Evolutionary conservation across 2,329 filamentous ascomycete species (phyloP).

Genomic region (Coniochaeta hoffmannii): DNA sequence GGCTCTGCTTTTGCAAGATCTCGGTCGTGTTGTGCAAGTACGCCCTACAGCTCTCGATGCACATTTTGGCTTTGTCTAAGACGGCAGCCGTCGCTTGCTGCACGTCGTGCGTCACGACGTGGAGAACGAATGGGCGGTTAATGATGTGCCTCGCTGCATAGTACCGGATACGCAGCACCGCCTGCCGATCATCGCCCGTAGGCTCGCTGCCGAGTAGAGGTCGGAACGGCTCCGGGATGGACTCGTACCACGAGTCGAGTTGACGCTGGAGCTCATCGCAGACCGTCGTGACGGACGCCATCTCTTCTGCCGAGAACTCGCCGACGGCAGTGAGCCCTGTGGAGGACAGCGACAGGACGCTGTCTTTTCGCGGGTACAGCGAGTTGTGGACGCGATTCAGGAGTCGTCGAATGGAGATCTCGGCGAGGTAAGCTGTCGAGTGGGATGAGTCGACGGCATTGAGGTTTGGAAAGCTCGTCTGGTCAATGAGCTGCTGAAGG

Average conservation of each 20-base stretch:
- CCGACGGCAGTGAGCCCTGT: constrained; percentile 16
- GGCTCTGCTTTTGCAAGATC: constrained; percentile 20
- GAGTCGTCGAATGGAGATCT: constrained; percentile 23
- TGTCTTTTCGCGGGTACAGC: constrained; percentile 20
- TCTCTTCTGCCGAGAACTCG: constrained; percentile 20
- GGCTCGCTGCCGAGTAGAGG: constrained; percentile 16
- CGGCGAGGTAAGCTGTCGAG: constrained; percentile 22
- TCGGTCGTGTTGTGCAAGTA: constrained; percentile 20
- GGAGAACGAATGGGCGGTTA: constrained; percentile 22
- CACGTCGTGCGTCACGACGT: constrained; percentile 16
- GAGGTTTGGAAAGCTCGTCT: constrained; percentile 20
- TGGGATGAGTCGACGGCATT: constrained; percentile 16
- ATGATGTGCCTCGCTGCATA: constrained; percentile 25
- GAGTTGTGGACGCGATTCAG: constrained; percentile 25
- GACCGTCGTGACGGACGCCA: constrained; percentile 18
- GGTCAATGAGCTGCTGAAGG: constrained; percentile 21
- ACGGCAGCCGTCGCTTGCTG: constrained; percentile 13
- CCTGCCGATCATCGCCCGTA: constrained; percentile 14
- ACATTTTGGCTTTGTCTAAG: constrained; percentile 20
- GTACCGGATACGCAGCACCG: constrained; percentile 22
- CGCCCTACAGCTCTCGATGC: constrained; percentile 22
- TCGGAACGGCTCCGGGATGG: constrained; percentile 21
- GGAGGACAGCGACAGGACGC: constrained; percentile 16
- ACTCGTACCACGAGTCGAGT: constrained; percentile 22
- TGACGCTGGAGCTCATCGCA: constrained; percentile 23